A percentile compares a stretch with the other conserved stretches of the same genome.
These are phyloP conservation scores for Boletellus deceptivus DNA, from an alignment of 1,284 basidiomycete species.

Conservation along the genomic window DNA sequence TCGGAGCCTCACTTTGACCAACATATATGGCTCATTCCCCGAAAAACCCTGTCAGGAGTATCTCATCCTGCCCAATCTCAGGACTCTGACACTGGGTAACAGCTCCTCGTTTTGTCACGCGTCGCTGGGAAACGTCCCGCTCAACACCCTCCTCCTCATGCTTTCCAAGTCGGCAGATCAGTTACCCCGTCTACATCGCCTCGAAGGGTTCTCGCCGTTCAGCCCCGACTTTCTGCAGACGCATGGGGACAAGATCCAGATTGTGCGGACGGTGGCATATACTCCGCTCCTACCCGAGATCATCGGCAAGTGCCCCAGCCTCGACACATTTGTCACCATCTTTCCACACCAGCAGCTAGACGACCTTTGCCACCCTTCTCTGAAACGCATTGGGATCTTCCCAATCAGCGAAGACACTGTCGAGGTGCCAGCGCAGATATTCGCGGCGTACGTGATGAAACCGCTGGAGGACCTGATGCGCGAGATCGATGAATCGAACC, in stretches of 20 bases:
- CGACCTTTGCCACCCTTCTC: slow-evolving; percentile 27
- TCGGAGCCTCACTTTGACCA: slow-evolving; percentile 34
- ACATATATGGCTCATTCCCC: slow-evolving; percentile 33
- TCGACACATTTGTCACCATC: slow-evolving; percentile 37
- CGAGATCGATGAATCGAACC: slow-evolving; percentile 36
- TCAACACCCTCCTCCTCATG: slow-evolving; percentile 40
- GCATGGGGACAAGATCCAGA: slow-evolving; percentile 41
- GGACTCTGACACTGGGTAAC: slow-evolving; percentile 40
- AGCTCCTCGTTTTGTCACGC: slow-evolving; percentile 39
- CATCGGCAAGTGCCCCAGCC: slow-evolving; percentile 38
- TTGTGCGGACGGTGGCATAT: slow-evolving; percentile 37
- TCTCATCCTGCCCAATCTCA: slow-evolving; percentile 37
- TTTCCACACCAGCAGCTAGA: slow-evolving; percentile 35
- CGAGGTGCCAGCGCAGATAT: slow-evolving; percentile 30
- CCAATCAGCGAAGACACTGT: slow-evolving; percentile 32
- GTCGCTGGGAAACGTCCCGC: slow-evolving; percentile 34
- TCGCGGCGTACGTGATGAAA: slow-evolving; percentile 34
- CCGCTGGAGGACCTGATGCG: slow-evolving; percentile 40
- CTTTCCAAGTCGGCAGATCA: slow-evolving; percentile 34
- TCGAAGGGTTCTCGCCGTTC: slow-evolving; percentile 44
- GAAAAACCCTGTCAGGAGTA: slow-evolving; percentile 18
- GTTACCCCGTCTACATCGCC: slow-evolving; percentile 38
- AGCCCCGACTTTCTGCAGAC: slow-evolving; percentile 36
- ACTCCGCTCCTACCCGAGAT: slow-evolving; percentile 34
- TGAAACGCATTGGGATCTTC: slow-evolving; percentile 35